Percentiles rank a stretch among this genome's conserved stretches.
These are phyloP conservation scores for Fulvia fulva DNA, from an alignment of 2,329 filamentous ascomycete genomes.

Conservation along the genomic window DNA sequence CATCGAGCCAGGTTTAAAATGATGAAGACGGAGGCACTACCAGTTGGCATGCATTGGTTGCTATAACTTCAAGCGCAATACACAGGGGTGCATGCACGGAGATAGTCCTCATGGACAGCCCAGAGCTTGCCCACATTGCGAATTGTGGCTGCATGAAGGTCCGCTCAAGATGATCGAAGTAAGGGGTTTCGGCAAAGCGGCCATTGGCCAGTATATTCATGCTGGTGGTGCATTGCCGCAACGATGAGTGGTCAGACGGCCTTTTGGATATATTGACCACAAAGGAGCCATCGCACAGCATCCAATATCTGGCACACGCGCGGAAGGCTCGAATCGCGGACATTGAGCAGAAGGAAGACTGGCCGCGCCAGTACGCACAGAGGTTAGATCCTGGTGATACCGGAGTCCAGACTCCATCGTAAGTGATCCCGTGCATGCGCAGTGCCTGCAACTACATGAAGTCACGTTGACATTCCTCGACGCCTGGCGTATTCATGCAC, in stretches of 20 bases:
- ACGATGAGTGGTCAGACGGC: not conserved
- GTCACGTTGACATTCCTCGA: not conserved
- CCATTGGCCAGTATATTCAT: slow-evolving; percentile 2
- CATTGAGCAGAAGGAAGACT: not conserved
- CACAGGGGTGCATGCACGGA: not conserved
- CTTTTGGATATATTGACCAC: slow-evolving; percentile 1
- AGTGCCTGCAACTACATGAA: not conserved
- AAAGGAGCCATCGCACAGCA: slow-evolving; percentile 4
- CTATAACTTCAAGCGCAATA: not conserved
- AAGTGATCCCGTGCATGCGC: not conserved
- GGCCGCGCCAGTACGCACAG: not conserved
- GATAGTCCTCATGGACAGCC: not conserved
- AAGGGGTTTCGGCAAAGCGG: slow-evolving; percentile 1
- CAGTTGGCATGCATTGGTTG: not conserved
- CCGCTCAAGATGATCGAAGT: not conserved
- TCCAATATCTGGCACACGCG: not conserved
- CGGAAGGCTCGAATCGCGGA: not conserved
- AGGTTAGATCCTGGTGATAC: not conserved
- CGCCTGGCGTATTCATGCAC: not conserved
- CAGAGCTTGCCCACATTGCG: not conserved
- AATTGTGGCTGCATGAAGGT: not conserved
- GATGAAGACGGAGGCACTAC: slow-evolving; percentile 6
- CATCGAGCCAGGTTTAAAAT: slow-evolving; percentile 8
- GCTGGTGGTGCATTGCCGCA: slow-evolving; percentile 3
- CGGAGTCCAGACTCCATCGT: not conserved